These are phyloP conservation scores for Trametopsis cervina DNA, from an alignment of 768 basidiomycete genomes.

Conservation along the genomic window DNA sequence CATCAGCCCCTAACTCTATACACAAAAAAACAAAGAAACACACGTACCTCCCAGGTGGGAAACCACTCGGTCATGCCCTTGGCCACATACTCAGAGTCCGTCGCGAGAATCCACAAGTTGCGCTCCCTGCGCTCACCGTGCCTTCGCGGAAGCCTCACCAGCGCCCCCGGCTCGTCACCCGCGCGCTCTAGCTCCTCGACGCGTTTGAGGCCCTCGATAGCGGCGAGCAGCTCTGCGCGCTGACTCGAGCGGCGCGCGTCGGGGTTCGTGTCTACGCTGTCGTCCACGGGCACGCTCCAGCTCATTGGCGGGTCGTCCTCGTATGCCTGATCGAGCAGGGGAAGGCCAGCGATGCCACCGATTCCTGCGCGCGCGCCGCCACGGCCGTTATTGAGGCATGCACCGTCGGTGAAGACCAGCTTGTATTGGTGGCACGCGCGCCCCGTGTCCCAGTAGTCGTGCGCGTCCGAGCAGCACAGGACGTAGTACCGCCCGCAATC, in stretches of 20 bases:
- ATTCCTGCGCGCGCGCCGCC: slow-evolving; percentile 23
- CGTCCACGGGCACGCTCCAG: not conserved
- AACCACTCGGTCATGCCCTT: slow-evolving; percentile 31
- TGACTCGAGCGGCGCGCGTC: slow-evolving; percentile 1
- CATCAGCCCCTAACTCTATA: too few relatives aligned
- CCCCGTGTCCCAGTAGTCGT: not conserved
- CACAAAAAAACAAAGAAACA: too few relatives aligned
- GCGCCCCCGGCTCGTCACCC: not conserved
- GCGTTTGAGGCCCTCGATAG: not conserved
- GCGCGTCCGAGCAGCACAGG: not conserved
- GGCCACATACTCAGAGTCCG: slow-evolving; percentile 32
- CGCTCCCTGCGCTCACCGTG: too few relatives aligned
- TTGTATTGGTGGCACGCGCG: slow-evolving; percentile 19
- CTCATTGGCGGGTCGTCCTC: not conserved
- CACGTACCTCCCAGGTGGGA: slow-evolving; percentile 26
- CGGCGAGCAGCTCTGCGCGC: slow-evolving; percentile 7
- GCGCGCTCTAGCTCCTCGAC: not conserved
- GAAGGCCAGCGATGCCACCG: too few relatives aligned
- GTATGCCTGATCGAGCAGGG: not conserved
- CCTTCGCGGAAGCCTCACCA: too few relatives aligned
- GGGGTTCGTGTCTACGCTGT: not conserved
- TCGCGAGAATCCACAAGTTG: slow-evolving; percentile 24
- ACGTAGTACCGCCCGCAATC: not conserved
- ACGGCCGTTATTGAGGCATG: slow-evolving; percentile 26
- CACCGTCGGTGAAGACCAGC: slow-evolving; percentile 31